A percentile compares a stretch with the other conserved stretches of the same genome.
Evolutionary conservation across 257 asterid genomes (phyloP).

Genomic region (Prunella vulgaris): DNA sequence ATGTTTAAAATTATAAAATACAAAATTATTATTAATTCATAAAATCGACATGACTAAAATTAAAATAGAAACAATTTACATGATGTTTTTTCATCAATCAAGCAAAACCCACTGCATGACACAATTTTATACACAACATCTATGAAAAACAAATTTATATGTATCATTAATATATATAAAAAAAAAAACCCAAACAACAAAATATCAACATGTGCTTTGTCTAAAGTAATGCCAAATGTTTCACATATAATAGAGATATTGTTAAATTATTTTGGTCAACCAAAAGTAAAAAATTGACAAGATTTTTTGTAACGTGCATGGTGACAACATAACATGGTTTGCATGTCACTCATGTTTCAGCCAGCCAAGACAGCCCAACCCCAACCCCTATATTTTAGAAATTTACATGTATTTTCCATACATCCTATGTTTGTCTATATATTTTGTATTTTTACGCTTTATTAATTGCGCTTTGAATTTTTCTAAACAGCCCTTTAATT

Average conservation of each 20-base stretch:
- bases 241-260: background rate
- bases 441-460: background rate
- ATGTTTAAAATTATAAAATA: too few relatives aligned
- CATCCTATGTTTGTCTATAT: background rate
- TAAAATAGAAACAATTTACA: too few relatives aligned
- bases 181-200: background rate
- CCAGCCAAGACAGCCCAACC: background rate
- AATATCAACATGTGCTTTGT: background rate
- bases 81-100: too few relatives aligned
- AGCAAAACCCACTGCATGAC: too few relatives aligned
- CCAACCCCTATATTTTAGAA: background rate
- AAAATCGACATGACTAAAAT: too few relatives aligned
- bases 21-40: too few relatives aligned
- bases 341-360: constrained; percentile 2
- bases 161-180: too few relatives aligned
- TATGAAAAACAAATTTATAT: too few relatives aligned
- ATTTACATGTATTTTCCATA: too few relatives aligned
- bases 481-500: background rate
- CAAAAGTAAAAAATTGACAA: background rate
- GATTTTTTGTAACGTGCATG: background rate
- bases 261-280: background rate
- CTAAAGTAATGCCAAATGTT: background rate
- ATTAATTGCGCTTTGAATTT: too few relatives aligned
- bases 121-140: too few relatives aligned
- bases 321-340: constrained; percentile 15